phyloP scores from a whole-genome alignment of 2,329 filamentous ascomycete species.

The Paraphaeosphaeria minitans region DNA sequence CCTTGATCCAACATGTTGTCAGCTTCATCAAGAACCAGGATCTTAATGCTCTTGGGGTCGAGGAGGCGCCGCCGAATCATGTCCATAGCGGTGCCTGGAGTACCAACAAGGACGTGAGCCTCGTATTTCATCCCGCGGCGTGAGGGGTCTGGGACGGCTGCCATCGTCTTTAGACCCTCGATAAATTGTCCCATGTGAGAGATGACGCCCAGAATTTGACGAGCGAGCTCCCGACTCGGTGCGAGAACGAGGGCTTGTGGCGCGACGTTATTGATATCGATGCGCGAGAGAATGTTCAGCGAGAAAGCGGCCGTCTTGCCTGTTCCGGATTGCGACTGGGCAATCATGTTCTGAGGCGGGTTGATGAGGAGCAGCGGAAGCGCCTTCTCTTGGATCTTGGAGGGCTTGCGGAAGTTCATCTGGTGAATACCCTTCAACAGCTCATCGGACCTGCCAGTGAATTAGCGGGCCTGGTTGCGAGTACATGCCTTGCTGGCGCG shows the following conservation, averaged over 20 bases:
- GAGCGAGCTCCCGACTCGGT: constrained; percentile 90
- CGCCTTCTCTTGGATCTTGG: constrained; percentile 96
- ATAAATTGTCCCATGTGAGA: constrained; percentile 84
- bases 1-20: constrained; percentile 99
- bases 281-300: constrained; percentile 84
- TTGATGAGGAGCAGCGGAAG: constrained; percentile 85
- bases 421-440: constrained; percentile 68
- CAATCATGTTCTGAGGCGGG: constrained; percentile 93
- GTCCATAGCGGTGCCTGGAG: constrained; percentile 90
- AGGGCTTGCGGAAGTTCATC: constrained; percentile 92
- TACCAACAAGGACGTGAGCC: constrained; percentile 85
- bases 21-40: constrained; percentile 93
- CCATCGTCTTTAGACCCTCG: constrained; percentile 73
- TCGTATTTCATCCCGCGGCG: constrained; percentile 71
- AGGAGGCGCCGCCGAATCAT: constrained; percentile 78
- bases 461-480: neutral
- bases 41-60: constrained; percentile 71
- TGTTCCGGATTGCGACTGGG: constrained; percentile 98
- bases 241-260: constrained; percentile 90
- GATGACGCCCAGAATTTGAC: constrained; percentile 89
- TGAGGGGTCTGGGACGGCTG: constrained; percentile 80
- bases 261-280: constrained; percentile 72
- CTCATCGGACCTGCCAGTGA: constrained; percentile 46
- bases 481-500: neutral
- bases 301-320: constrained; percentile 98